Conservation (phyloP, 441 rosid species). For the Populus trichocarpa region DNA sequence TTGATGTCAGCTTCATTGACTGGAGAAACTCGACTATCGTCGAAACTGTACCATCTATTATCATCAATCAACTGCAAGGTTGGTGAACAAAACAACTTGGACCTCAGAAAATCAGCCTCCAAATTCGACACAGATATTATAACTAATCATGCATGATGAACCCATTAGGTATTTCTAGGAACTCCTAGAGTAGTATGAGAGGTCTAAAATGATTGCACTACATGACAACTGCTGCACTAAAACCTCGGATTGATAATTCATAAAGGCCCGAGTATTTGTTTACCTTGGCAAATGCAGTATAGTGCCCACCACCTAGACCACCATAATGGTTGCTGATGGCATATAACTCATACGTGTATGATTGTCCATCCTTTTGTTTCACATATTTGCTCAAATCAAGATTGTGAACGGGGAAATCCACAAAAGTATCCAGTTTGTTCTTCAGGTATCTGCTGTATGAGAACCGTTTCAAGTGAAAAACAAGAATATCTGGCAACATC, state of each 20-base stretch:
- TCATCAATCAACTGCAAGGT: conserved; percentile 75
- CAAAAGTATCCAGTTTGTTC: conserved; percentile 72
- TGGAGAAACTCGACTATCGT: conserved; percentile 70
- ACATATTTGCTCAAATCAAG: conserved; percentile 58
- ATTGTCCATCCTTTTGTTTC: conserved; percentile 32
- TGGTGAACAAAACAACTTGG: background rate
- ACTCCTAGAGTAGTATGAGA: background rate
- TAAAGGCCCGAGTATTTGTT: background rate
- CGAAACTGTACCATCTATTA: conserved; percentile 88
- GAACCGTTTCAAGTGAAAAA: conserved; percentile 71
- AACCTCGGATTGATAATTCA: too few species aligned
- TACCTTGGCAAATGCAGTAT: conserved; percentile 75
- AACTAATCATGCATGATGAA: background rate
- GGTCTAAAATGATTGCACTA: background rate
- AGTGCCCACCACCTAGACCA: conserved; percentile 78
- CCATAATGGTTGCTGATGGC: conserved; percentile 79
- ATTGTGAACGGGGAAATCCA: conserved; percentile 67
- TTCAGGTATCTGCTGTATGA: conserved; percentile 59
- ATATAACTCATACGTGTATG: conserved; percentile 48
- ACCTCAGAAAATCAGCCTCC: background rate
- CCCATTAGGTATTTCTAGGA: background rate
- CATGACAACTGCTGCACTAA: background rate
- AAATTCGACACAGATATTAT: too few species aligned
- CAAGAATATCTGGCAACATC: conserved; percentile 68
- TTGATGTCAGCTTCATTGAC: conserved; percentile 61